Evolutionary conservation across 208 protist species (phyloP).

Genomic region (Leishmania major): DNA sequence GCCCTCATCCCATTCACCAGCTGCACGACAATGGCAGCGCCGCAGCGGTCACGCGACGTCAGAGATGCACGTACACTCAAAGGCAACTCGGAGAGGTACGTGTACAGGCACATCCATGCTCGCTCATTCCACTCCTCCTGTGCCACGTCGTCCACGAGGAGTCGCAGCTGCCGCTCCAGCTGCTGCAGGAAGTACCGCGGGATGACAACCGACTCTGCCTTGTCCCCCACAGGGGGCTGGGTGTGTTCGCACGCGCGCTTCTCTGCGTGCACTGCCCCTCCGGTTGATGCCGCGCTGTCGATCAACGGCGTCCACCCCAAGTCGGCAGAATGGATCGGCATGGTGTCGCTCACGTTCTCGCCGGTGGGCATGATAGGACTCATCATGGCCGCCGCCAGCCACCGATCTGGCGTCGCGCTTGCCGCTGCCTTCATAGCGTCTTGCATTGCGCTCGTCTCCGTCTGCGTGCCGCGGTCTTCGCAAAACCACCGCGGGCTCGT

Average conservation of each 20-base stretch:
- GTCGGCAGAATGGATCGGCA: conserved; percentile 5
- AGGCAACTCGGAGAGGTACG: conserved; percentile 47
- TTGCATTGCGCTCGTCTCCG: conserved; percentile 2
- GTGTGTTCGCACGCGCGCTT: conserved; percentile 1
- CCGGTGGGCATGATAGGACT: conserved; percentile 18
- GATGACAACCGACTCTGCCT: conserved; percentile 5
- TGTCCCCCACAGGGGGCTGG: background rate
- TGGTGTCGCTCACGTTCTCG: conserved; percentile 7
- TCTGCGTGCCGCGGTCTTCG: conserved; percentile 33
- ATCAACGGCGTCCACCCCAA: conserved; percentile 20
- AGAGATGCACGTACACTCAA: conserved; percentile 4
- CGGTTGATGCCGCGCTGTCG: background rate
- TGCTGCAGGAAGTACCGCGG: conserved; percentile 33
- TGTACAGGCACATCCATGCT: conserved; percentile 53
- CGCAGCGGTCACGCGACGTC: conserved; percentile 22
- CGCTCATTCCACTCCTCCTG: conserved; percentile 9
- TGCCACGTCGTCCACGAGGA: conserved; percentile 22
- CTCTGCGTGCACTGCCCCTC: background rate
- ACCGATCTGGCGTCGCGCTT: conserved; percentile 8
- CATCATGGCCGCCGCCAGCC: conserved; percentile 4
- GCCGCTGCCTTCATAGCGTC: background rate
- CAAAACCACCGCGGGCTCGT: conserved; percentile 20
- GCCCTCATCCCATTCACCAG: background rate
- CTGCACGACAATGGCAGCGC: background rate
- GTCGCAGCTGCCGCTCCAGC: conserved; percentile 33